Evolutionary conservation across 352 stramenopile genomes (phyloP), one percentile per base, ranked within the genome.

Genomic region (Thalassiosira hispida): DNA sequence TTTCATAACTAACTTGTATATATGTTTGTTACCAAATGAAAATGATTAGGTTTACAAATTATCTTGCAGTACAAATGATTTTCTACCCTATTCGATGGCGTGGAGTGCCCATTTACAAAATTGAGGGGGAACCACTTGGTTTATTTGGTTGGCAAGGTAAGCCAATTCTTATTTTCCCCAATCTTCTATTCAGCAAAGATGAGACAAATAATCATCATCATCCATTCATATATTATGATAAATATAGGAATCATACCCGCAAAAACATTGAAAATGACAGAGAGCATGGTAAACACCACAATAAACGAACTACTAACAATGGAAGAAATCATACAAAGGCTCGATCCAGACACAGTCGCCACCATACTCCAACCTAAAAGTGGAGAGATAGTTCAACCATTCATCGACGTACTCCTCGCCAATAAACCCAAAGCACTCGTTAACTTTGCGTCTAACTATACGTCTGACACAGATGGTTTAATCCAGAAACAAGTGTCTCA

Each of bases 231-330:
- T 20, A 29, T 49, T 16, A 47, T 64, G 3, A 14, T 9, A 42
- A 14, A 14, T 9, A 42, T 16, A 80, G 96, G 96, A 18, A 98
- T 98, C 52, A 95, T 99, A 14, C 96, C 96, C 1, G 90, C 95
- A 69, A 98, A 98, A 78, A 95, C 94, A 31, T 94, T 97, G 71
- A 97, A 98, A 75, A 99, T 99, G 96, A 95, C 95, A 16, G 90
- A 95, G 56, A 95, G 97, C 53, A 98, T 99, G 95, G 97, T 97
- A 29, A 96, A 94, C 18, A 95, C 98, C 70, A 90, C 98, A 23
- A 91, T 98, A 56, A 96, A 97, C 6, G 93, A 97, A 64, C 71
- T 93, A 1, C 53, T 89, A 31, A 77, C 82, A 38, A 87, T 92
- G 44, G 73, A 91, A 52, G 85, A 89, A 52, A 80, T 86, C 23